phyloP scores from a whole-genome alignment of 805 yeast species.

The Metschnikowia colocasiae region DNA sequence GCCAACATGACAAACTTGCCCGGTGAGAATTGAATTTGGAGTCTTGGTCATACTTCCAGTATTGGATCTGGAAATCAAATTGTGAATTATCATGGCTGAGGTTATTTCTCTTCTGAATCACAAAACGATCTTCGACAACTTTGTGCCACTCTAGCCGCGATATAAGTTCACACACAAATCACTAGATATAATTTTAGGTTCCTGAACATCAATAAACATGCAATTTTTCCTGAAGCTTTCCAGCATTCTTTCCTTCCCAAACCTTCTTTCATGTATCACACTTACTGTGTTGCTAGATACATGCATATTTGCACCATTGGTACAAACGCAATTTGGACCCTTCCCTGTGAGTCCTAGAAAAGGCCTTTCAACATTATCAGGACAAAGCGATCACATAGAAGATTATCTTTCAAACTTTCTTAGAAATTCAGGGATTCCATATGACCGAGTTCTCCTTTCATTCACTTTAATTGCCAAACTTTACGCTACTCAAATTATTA shows the following conservation, averaged over 20 bases:
- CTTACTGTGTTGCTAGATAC: constrained; percentile 3
- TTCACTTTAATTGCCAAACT: constrained; percentile 1
- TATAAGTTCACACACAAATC: background rate
- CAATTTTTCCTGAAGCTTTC: background rate
- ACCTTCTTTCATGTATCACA: constrained; percentile 2
- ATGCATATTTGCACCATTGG: constrained; percentile 3
- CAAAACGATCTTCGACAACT: background rate
- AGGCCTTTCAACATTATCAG: background rate
- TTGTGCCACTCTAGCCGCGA: background rate
- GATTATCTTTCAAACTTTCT: background rate
- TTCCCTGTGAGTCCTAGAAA: background rate
- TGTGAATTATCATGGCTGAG: background rate
- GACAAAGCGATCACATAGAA: background rate
- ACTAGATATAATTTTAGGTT: background rate
- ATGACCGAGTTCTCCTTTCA: background rate
- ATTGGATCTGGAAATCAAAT: background rate
- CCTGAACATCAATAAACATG: background rate
- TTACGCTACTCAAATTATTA: background rate
- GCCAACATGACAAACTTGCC: constrained; percentile 28
- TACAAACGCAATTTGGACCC: background rate
- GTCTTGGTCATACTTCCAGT: background rate
- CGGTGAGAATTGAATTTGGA: constrained; percentile 6
- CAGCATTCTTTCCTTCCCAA: background rate
- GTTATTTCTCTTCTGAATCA: background rate
- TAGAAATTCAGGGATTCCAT: background rate